These are phyloP conservation scores for Populus euphratica DNA, from an alignment of 345 rosid genomes.

Conservation along the genomic window DNA sequence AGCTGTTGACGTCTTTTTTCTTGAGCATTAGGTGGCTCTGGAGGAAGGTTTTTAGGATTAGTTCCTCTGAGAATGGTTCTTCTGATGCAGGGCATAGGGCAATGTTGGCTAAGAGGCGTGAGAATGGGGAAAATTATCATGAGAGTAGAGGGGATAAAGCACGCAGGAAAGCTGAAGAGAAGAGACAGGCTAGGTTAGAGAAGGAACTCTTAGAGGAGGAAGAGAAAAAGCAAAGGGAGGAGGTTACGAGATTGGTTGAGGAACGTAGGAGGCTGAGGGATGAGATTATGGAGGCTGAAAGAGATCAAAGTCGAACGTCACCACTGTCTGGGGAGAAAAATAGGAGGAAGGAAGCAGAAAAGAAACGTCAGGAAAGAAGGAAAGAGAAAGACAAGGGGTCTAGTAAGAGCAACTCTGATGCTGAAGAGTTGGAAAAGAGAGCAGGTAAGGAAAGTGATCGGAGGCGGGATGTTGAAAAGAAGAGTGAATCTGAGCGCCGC, in stretches of 20 bases:
- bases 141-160: slow-evolving; percentile 88
- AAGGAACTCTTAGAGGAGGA: slow-evolving; percentile 85
- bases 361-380: slow-evolving; percentile 76
- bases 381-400: slow-evolving; percentile 86
- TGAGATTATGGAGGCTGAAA: slow-evolving; percentile 74
- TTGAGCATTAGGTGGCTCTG: slow-evolving; percentile 87
- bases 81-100: slow-evolving; percentile 57
- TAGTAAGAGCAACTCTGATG: slow-evolving; percentile 90
- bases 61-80: slow-evolving; percentile 65
- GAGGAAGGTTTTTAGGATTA: slow-evolving; percentile 84
- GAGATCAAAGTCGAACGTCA: slow-evolving; percentile 44
- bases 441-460: slow-evolving; percentile 56
- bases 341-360: slow-evolving; percentile 67
- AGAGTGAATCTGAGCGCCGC: slow-evolving; percentile 41
- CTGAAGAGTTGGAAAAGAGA: slow-evolving; percentile 74
- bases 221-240: slow-evolving; percentile 94
- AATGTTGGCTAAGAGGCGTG: slow-evolving; percentile 62
- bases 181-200: slow-evolving; percentile 91
- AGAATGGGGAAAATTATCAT: slow-evolving; percentile 51
- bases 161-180: slow-evolving; percentile 96
- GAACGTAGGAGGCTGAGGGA: slow-evolving; percentile 85
- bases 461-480: slow-evolving; percentile 58
- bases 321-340: slow-evolving; percentile 53
- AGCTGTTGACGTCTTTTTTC: slow-evolving; percentile 65
- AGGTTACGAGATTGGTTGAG: slow-evolving; percentile 90